Evolutionary conservation across 306 rosid genomes (phyloP), one percentile per base, ranked within the genome.

Genomic region (Inga leiocalycina): DNA sequence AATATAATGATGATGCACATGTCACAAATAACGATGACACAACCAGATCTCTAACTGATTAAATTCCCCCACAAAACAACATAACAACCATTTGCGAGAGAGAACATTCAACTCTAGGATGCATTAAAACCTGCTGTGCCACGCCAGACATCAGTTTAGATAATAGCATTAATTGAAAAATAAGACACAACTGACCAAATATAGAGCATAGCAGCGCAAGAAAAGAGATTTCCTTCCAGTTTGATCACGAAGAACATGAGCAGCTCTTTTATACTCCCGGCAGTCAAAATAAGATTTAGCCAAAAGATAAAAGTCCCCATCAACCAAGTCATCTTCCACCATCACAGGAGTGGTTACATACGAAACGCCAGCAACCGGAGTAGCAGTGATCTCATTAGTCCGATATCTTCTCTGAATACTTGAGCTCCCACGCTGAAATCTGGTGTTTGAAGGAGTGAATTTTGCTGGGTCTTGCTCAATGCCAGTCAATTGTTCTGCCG

Each of bases 401-500:
- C 91, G 90, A 81, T 88, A 94, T 74, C 97, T 88, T 45, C 99
- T 85, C 45, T 97, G 91, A 66, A 97, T 97, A 88, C 99, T 97
- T 1, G 99, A 97, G 81, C 99, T 97, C 11, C 98, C 98, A 1
- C 99, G 94, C 89, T 97, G 99, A 85, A 92, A 94, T 74, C 98
- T 91, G 24, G 98, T 94, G 89, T 96, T 94, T 0, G 98, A 86
- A 37, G 99, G 99, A 20, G 99, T 96, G 84, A 92, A 96, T 89
- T 94, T 94, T 0, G 93, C 94, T 0, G 97, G 99, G 84, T 96
- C 99, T 43, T 90, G 94, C 84, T 94, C 97, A 30, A 96, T 94
- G 13, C 97, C 99, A 46, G 89, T 92, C 83, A 96, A 80, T 80
- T 94, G 99, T 61, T 96, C 98, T 8, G 98, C 97, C 10, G 97